phyloP scores from a whole-genome alignment of 495 filamentous ascomycete genomes.

The Ramalina peruviana region DNA sequence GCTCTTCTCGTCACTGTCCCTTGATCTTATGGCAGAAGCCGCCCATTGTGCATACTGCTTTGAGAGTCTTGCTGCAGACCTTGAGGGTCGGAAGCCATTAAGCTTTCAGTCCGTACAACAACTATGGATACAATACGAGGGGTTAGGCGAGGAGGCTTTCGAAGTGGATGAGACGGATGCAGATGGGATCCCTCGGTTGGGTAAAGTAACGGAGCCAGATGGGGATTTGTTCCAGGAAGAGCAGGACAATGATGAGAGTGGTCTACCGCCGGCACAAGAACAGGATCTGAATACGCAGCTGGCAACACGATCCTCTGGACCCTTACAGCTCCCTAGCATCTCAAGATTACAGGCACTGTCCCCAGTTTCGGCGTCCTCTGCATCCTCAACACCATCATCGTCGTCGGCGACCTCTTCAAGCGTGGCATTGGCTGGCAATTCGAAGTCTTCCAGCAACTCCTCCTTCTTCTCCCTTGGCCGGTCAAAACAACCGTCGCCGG shows the following conservation, averaged over 20 bases:
- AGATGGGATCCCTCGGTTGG: constrained; percentile 2
- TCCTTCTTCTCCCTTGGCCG: constrained; percentile 28
- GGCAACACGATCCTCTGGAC: constrained; percentile 13
- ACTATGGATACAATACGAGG: constrained; percentile 49
- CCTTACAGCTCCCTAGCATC: constrained; percentile 11
- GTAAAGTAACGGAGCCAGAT: constrained; percentile 2
- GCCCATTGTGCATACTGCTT: constrained; percentile 88
- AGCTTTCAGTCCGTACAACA: constrained; percentile 52
- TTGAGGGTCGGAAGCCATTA: constrained; percentile 43
- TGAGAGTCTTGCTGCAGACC: constrained; percentile 57
- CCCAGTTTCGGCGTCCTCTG: constrained; percentile 17
- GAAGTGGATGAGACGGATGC: constrained; percentile 15
- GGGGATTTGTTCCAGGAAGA: constrained; percentile 3
- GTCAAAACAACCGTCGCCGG: constrained; percentile 16
- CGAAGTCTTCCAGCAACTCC: constrained; percentile 29
- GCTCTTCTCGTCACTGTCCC: too few relatives aligned
- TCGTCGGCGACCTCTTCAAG: constrained; percentile 30
- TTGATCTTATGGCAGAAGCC: constrained; percentile 53
- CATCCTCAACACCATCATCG: constrained; percentile 13
- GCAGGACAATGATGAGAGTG: constrained; percentile 11
- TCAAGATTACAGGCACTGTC: constrained; percentile 23
- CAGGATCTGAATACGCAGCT: not conserved
- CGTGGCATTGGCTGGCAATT: constrained; percentile 27
- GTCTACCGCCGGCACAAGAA: constrained; percentile 4
- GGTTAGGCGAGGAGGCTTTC: constrained; percentile 25